phyloP scores from a whole-genome alignment of 257 asterid genomes.

The Solanum clarkiae region DNA sequence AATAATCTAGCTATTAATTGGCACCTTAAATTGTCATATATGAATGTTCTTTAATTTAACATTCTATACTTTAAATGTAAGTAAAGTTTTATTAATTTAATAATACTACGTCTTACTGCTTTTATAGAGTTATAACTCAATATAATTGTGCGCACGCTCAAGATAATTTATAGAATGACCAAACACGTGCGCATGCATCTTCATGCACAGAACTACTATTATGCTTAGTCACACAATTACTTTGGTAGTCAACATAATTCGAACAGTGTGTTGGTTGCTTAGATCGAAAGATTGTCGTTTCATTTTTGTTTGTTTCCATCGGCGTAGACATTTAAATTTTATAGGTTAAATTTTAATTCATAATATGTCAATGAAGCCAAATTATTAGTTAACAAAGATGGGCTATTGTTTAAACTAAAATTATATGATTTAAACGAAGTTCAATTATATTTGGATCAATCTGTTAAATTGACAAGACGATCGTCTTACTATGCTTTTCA shows the following conservation, averaged over 20 bases:
- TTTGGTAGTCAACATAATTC: not conserved
- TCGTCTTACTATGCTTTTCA: too few species aligned
- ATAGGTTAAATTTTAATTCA: not conserved
- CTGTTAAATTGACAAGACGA: not conserved
- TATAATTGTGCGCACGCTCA: not conserved
- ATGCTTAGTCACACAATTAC: not conserved
- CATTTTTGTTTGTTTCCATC: not conserved
- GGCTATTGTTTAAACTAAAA: too few species aligned
- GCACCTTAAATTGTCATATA: not conserved
- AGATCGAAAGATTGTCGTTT: not conserved
- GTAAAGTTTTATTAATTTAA: not conserved
- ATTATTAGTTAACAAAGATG: too few species aligned
- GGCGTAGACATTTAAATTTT: not conserved
- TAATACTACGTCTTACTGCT: not conserved
- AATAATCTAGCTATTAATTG: not conserved
- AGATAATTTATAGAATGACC: not conserved
- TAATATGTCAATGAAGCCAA: not conserved
- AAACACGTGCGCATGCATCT: not conserved
- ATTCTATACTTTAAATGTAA: not conserved
- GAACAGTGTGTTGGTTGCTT: not conserved
- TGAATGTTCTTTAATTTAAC: not conserved
- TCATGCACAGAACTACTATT: not conserved
- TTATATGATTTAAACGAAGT: not conserved
- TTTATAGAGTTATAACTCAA: not conserved
- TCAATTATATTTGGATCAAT: too few species aligned